Evolutionary conservation across 352 stramenopile genomes (phyloP), one percentile per base, ranked within the genome.

Genomic region (Saprolegnia parasitica): DNA sequence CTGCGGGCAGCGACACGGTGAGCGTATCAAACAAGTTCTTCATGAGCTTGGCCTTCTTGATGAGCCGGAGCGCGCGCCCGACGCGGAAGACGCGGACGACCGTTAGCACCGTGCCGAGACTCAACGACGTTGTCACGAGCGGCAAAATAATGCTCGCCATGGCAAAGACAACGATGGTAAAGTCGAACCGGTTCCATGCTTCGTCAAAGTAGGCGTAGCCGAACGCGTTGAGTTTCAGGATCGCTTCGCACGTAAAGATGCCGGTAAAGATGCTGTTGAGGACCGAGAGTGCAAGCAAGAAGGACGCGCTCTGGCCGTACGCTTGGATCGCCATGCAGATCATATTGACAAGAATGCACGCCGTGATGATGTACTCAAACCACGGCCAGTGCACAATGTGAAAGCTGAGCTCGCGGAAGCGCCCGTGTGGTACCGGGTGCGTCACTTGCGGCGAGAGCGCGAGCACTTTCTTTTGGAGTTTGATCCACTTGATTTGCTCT

Each of bases 41-140:
- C 58, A 98, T 89, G 55, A 81, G 89, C 72, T 97, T 91, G 5
- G 92, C 92, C 6, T 87, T 78, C 26, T 92, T 91, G 13, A 97
- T 81, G 5, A 96, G 75, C 0, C 90, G 81, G 2, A 96, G 72
- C 46, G 95, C 89, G 21, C 90, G 77, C 0, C 86, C 96, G 35
- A 98, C 90, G 18, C 95, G 77, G 71, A 98, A 96, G 1, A 97
- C 83, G 8, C 94, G 85, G 26, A 98, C 80, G n/a, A 98, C 72
- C 72, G 92, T 94, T 6, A 47, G 21, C 18, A 21, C 40, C 0
- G 78, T 68, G 9, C 79, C 81, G 16, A 58, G 21, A 18, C 35
- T 50, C 20, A 68, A 15, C 0, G 81, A 87, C 39, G 87, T 67
- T 0, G 75, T 39, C n/a, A 45, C 42, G 35, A 60, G 35, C 49